A percentile compares a stretch with the other conserved stretches of the same genome.
Evolutionary conservation across 2,329 filamentous ascomycete species (phyloP).

Genomic region (Fusarium sp.): DNA sequence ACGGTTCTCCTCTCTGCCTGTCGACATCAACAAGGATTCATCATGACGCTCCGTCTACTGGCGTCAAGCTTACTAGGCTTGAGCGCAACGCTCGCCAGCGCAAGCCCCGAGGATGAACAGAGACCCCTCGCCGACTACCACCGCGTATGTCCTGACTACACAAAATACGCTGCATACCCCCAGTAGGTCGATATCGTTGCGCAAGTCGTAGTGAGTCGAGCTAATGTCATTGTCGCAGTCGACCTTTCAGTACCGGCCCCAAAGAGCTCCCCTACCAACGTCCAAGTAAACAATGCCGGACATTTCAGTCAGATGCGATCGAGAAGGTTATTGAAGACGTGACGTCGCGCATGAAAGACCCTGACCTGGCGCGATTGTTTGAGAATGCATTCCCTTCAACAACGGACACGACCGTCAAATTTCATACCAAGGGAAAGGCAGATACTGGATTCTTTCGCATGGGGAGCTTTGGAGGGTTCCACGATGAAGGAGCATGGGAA

Average conservation of each 20-base stretch:
- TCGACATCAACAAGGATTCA: neutral
- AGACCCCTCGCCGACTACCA: constrained; percentile 41
- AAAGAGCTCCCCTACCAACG: constrained; percentile 87
- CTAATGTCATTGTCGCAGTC: constrained; percentile 60
- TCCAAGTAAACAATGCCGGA: constrained; percentile 83
- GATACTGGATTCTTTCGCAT: constrained; percentile 53
- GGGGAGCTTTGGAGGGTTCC: constrained; percentile 44
- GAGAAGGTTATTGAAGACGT: constrained; percentile 89
- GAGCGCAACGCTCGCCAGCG: constrained; percentile 35
- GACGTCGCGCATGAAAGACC: constrained; percentile 81
- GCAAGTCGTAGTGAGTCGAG: neutral
- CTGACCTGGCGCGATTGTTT: constrained; percentile 90
- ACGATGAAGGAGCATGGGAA: constrained; percentile 75
- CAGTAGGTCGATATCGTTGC: constrained; percentile 50
- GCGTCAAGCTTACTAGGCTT: constrained; percentile 45
- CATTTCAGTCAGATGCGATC: constrained; percentile 86
- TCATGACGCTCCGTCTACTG: constrained; percentile 46
- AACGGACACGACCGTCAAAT: constrained; percentile 88
- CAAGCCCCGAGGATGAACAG: constrained; percentile 37
- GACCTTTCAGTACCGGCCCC: constrained; percentile 82
- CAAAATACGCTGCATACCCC: constrained; percentile 51
- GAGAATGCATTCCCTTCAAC: constrained; percentile 92
- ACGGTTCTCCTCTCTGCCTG: neutral
- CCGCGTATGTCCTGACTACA: constrained; percentile 56
- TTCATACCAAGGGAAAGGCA: constrained; percentile 75